A percentile compares a stretch with the other conserved stretches of the same genome.
Evolutionary conservation across 108 stramenopile genomes (phyloP).

Genomic region (Pelagomonas calceolata): DNA sequence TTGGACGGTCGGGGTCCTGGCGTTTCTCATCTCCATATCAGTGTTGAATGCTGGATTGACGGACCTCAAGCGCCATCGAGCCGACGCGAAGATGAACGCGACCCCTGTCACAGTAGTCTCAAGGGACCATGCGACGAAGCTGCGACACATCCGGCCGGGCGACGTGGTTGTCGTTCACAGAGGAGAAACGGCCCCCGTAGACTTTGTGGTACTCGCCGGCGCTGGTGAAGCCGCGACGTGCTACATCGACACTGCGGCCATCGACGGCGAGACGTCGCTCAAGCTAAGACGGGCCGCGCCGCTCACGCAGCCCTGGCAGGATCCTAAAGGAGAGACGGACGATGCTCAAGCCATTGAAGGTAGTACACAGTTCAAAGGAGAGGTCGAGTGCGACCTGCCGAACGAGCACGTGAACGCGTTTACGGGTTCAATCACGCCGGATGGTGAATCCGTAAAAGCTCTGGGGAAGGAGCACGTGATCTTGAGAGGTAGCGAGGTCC

Average conservation of each 20-base stretch:
- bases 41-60: conserved; percentile 78
- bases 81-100: conserved; percentile 69
- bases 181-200: conserved; percentile 81
- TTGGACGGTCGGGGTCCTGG: conserved; percentile 86
- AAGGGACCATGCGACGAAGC: not conserved
- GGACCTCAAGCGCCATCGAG: conserved; percentile 70
- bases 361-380: not conserved
- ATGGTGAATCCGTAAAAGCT: conserved; percentile 22
- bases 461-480: conserved; percentile 73
- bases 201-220: conserved; percentile 72
- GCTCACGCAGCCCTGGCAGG: not conserved
- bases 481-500: conserved; percentile 81
- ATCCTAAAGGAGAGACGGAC: not conserved
- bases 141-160: conserved; percentile 65
- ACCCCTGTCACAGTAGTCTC: conserved; percentile 46
- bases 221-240: conserved; percentile 60
- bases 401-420: conserved; percentile 63
- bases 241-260: conserved; percentile 87
- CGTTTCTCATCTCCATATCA: conserved; percentile 71
- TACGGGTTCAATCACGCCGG: conserved; percentile 44
- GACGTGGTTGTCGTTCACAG: conserved; percentile 76
- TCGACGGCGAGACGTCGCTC: conserved; percentile 95
- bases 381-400: not conserved
- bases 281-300: conserved; percentile 40
- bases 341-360: not conserved